Percentiles rank a stretch among this genome's conserved stretches.
These are phyloP conservation scores for Kockovaella imperatae DNA, from an alignment of 768 basidiomycete genomes.

Conservation along the genomic window DNA sequence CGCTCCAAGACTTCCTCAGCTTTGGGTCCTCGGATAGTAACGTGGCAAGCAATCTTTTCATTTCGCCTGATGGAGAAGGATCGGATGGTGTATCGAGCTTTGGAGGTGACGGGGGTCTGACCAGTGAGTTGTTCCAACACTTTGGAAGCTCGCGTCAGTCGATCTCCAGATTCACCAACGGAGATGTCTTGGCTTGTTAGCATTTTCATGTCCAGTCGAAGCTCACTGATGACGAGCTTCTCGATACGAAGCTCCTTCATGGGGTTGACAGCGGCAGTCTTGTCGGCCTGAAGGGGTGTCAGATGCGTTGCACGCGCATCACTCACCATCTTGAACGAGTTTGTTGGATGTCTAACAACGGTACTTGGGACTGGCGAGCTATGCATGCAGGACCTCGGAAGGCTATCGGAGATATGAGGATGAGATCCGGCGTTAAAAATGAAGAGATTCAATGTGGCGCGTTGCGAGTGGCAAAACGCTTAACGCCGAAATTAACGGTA, in stretches of 20 bases:
- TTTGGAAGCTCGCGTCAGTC: slow-evolving; percentile 97
- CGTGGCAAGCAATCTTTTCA: slow-evolving; percentile 98
- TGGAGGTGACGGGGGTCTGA: slow-evolving; percentile 98
- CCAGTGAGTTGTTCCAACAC: slow-evolving; percentile 98
- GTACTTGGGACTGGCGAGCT: no score
- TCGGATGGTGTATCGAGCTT: slow-evolving; percentile 99
- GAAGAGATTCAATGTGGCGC: no score
- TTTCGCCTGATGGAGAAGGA: slow-evolving; percentile 99
- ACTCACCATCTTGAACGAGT: no score
- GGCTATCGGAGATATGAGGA: no score
- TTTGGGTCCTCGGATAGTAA: slow-evolving; percentile 98
- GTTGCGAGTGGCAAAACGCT: no score
- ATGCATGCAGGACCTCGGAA: no score
- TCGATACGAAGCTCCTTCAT: slow-evolving; percentile 96
- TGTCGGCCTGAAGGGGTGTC: slow-evolving; percentile 45
- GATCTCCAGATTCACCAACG: slow-evolving; percentile 98
- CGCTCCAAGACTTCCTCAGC: slow-evolving; percentile 99
- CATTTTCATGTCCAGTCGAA: not conserved
- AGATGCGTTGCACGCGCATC: no score
- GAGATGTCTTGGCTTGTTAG: slow-evolving; percentile 97
- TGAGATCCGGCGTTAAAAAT: no score
- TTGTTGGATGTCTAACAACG: no score
- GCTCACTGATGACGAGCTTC: slow-evolving; percentile 97
- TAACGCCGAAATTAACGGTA: no score
- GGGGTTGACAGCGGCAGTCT: slow-evolving; percentile 56